Base-by-base conservation (phyloP, 2,329 filamentous ascomycete species). In the Rachicladosporium sp. region DNA sequence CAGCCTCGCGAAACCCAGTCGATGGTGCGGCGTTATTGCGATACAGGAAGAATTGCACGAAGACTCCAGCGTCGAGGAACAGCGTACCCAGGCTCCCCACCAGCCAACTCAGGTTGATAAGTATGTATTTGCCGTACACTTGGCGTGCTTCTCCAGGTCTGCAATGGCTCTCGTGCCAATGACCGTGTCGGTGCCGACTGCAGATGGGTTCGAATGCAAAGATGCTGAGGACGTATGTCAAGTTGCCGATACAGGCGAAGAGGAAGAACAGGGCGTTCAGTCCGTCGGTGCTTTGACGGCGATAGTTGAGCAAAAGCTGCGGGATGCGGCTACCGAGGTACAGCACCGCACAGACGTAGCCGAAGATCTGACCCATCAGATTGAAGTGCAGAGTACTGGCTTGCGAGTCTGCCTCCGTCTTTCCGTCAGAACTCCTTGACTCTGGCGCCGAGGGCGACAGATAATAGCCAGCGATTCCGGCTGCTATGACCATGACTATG, bases 221-320 rank as follows among this genome's bases (percentile, higher is more conserved):
- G 50, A 98, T 96, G 30, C 81, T 88, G 30, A 94, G 67, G 11
- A 95, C 88, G 54, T 93, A 96, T 0, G 88, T 95, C 48, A 94
- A 61, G 59, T 98, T 98, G 2, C 91, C 91, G 4, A 96, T 76
- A 57, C 89, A 96, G 4, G 91, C 91, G 58, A 98, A 96, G 13
- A 96, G 69, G 66, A 96, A 96, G 64, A 96, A 98, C 8, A 96
- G 72, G 65, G 95, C 78, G 48, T 83, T 89, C 12, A 98, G 80
- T 3, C 91, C 91, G 41, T 96, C 88, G 1, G 88, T 95, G 33
- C 81, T 88, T 65, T 93, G 93, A 46, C 91, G 80, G 12, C 84
- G 77, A 66, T 85, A 93, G 62, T 96, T 98, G 38, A 96, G 75
- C 6, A 95, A 70, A 2, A 98, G 70, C 64, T 98, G 91, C 0